Conservation (phyloP, 352 stramenopile species). For the Pythium sukuiense region DNA sequence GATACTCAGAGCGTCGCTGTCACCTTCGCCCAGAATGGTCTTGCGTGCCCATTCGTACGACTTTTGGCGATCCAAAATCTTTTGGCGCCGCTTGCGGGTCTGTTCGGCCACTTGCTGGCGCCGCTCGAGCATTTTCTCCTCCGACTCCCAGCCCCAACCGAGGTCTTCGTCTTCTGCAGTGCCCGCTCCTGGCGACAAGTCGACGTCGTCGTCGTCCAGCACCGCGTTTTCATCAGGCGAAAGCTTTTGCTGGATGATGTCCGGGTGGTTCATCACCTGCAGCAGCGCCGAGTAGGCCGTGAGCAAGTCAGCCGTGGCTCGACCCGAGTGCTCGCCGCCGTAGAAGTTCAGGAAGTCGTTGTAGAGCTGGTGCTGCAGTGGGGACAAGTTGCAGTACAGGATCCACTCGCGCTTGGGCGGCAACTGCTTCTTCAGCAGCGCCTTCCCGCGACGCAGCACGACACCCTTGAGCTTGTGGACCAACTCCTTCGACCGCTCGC, state of each 20-base stretch:
- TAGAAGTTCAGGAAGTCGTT: conserved; percentile 71
- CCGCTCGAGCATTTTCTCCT: conserved; percentile 59
- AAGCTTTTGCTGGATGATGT: conserved; percentile 82
- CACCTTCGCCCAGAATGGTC: conserved; percentile 37
- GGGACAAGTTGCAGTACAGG: conserved; percentile 82
- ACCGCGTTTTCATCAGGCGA: conserved; percentile 37
- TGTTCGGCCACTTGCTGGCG: conserved; percentile 46
- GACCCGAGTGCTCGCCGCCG: conserved; percentile 33
- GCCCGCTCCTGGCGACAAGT: conserved; percentile 19
- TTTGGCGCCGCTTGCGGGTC: conserved; percentile 58
- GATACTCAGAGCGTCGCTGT: background rate
- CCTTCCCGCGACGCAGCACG: conserved; percentile 70
- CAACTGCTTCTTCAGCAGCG: conserved; percentile 66
- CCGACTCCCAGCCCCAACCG: conserved; percentile 69
- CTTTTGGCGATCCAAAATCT: conserved; percentile 55
- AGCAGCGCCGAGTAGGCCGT: conserved; percentile 76
- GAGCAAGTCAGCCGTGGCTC: conserved; percentile 60
- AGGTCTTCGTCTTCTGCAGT: conserved; percentile 6
- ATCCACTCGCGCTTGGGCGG: conserved; percentile 88
- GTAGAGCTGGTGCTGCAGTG: conserved; percentile 79
- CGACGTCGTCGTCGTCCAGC: conserved; percentile 34
- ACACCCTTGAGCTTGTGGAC: conserved; percentile 65
- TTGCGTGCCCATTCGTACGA: conserved; percentile 65
- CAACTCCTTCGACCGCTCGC: conserved; percentile 54
- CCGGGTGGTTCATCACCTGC: conserved; percentile 89